phyloP scores from a whole-genome alignment of 108 stramenopile genomes.

The Fragilaria crotonensis region DNA sequence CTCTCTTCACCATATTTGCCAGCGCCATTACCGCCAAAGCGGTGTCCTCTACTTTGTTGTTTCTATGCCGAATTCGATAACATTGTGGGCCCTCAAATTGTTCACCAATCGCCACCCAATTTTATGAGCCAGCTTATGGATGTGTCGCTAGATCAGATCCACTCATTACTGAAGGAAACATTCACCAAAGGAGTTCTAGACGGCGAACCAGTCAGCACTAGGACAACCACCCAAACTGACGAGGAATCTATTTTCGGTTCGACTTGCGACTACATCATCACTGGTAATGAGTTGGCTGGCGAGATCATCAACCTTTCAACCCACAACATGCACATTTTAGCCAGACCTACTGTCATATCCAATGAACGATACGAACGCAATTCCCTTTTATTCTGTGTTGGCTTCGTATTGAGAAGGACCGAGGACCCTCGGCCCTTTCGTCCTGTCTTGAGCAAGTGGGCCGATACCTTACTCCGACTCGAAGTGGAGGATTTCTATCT shows the following conservation, averaged over 20 bases:
- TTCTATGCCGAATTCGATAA: constrained; percentile 90
- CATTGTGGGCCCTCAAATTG: constrained; percentile 64
- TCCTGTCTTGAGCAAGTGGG: constrained; percentile 59
- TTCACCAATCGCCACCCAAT: constrained; percentile 50
- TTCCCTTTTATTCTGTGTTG: constrained; percentile 68
- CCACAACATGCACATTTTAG: constrained; percentile 69
- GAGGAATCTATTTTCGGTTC: constrained; percentile 78
- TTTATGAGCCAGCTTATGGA: constrained; percentile 72
- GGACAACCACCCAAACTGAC: no score
- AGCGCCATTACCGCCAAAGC: constrained; percentile 32
- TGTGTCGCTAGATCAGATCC: constrained; percentile 37
- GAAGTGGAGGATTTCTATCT: constrained; percentile 71
- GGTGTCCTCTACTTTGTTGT: constrained; percentile 67
- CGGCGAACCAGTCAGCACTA: no score
- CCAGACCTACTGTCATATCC: constrained; percentile 58
- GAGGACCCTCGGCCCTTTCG: constrained; percentile 64
- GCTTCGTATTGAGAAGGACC: constrained; percentile 61
- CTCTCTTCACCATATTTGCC: no score
- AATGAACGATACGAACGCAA: constrained; percentile 72
- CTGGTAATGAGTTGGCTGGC: constrained; percentile 69
- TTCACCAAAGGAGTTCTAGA: no score
- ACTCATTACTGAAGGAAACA: constrained; percentile 45
- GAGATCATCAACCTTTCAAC: constrained; percentile 71
- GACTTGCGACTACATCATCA: constrained; percentile 76
- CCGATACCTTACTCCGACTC: constrained; percentile 57